Evolutionary conservation across 495 filamentous ascomycete genomes (phyloP), one percentile per base, ranked within the genome.

Genomic region (Talaromyces ruber): DNA sequence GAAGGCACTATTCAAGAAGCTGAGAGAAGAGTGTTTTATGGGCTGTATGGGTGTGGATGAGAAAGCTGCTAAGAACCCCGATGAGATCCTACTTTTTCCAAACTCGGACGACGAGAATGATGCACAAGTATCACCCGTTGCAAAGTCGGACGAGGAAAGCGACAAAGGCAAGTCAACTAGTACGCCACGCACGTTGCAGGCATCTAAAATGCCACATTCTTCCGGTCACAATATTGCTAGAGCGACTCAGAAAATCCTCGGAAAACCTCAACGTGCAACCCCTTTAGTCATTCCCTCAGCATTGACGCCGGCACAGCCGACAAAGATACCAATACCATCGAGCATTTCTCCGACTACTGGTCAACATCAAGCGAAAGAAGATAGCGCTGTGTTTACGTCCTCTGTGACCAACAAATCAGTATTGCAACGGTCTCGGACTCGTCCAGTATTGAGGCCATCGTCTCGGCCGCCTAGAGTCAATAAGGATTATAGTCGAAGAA

Each of bases 41-140:
- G 76, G 74, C 12, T 78, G 76, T 71, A 75, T 72, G 67, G 74
- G 76, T 54, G 77, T 78, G 60, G 72, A 74, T 60, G 69, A 70
- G 12, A 67, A 72, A 11, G 60, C 64, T 45, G 66, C 68, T 53
- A 75, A 71, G 58, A 77, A 76, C 58, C 74, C 74, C 21, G 76
- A 78, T 71, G 75, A 76, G 30, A 75, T 77, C 30, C 64, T 75
- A 18, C 66, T 71, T 6, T 77, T 79, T 64, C 71, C 72, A 21
- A 70, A 71, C 3, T 62, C 61, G 30, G 66, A 70, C 39, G 64
- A 68, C 4, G 59, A 60, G 26, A 47, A 29, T 29, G 59, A 60
- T 21, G 21, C 21, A n/a, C 63, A 65, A 6, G 52, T 71, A 25
- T 59, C 72, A 21, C 50, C 68, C 9, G 58, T 60, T 24, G 63